Base-by-base conservation (phyloP, 2,329 filamentous ascomycete species). In the Alternaria metachromatica region DNA sequence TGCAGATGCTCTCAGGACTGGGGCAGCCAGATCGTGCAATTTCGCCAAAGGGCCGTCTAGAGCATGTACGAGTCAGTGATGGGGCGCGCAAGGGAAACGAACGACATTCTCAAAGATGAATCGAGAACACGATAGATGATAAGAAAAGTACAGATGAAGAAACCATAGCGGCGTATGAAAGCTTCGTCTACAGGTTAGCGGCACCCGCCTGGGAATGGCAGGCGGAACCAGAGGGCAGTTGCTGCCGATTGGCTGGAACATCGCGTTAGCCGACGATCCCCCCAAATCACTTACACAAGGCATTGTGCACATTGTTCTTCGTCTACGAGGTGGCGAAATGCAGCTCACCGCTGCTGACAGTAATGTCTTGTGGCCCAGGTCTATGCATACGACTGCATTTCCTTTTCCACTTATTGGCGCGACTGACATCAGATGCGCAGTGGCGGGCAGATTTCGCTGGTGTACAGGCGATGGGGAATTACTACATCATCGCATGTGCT, bases 131-230 rank as follows among this genome's bases (percentile, higher is more conserved):
- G 41, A 56, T 54, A 57, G 63, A 62, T 60, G 58, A 49, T 44
- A 54, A 61, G 59, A 60, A 26, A 26, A 26, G 55, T 58, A 56
- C 60, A 49, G 64, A 65, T 51, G 55, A 61, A 64, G 55, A 58
- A 63, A 58, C 57, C 50, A 55, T 62, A 55, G 58, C 53, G 61
- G 65, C 57, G 58, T 57, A 63, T 55, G 54, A 56, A 60, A 67
- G 62, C 54, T 68, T 72, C 63, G 67, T 65, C 60, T 67, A 68
- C 62, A 62, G 56, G 59, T 53, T 58, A 60, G 57, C 43, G 30
- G 56, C 64, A 46, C 62, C 56, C 66, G 55, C 21, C 64, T 49
- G 30, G 20, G 49, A 67, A 46, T 44, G 58, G 64, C 44, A 67
- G 63, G 67, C 58, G 66, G 61, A 57, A 59, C 46, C 50, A 51